Conservation (phyloP, 2,329 filamentous ascomycete genomes). For the Lachnellula subtilissima region DNA sequence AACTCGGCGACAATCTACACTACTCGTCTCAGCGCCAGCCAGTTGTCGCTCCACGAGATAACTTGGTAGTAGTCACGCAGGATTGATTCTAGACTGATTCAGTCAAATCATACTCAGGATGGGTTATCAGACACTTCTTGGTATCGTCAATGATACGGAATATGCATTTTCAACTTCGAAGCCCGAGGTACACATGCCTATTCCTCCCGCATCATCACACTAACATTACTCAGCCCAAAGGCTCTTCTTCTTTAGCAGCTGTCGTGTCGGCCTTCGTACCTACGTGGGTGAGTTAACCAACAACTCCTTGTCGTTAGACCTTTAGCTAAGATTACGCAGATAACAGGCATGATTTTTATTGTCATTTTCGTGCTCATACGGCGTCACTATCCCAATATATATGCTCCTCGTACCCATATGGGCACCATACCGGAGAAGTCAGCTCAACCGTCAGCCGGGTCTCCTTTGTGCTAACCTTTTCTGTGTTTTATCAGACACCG, state of each 20-base stretch:
- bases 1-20: neutral
- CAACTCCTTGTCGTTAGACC: neutral
- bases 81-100: neutral
- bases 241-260: neutral
- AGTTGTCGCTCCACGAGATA: neutral
- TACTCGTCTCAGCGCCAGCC: neutral
- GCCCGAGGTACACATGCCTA: neutral
- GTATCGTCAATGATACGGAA: neutral
- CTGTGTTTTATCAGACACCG: neutral
- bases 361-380: neutral
- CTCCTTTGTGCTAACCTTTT: neutral
- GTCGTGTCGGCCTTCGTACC: neutral
- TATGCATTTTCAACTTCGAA: neutral
- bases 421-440: neutral
- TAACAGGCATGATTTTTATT: neutral
- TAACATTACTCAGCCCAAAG: neutral
- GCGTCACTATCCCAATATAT: neutral
- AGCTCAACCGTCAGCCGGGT: neutral
- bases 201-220: neutral
- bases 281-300: neutral
- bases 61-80: neutral
- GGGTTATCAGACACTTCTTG: neutral
- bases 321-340: neutral
- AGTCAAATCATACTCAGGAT: neutral
- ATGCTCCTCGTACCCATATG: neutral